Evolutionary conservation across 352 stramenopile genomes (phyloP), one percentile per base, ranked within the genome.

Genomic region (Elongisporangium undulatum): DNA sequence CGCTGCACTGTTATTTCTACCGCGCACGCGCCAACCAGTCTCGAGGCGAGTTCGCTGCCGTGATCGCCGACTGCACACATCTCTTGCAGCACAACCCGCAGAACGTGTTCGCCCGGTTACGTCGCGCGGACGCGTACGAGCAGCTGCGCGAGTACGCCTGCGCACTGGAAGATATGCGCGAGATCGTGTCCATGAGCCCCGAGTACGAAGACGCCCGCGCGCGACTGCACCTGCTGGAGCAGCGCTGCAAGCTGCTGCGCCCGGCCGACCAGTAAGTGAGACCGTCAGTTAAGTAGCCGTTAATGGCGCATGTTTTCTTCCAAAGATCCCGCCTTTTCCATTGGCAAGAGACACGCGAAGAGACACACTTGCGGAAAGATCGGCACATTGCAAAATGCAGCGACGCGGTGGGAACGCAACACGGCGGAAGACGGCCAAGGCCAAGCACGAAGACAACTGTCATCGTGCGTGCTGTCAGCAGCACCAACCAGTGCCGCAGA

Each of bases 1-100:
- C 75, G 13, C 75, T 82, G 55, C 76, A 86, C 56, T 84, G 76
- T 51, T 84, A 78, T 53, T 70, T 84, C 58, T 86, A 86, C 53
- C 71, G 76, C 10, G 76, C 76, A 38, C 74, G 76, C 21, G 76
- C 76, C 15, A 73, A 84, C 57, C 74, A 84, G 55, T 79, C 67
- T 4, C 72, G 76, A 10, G 76, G 76, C 5, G 76, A 83, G 56
- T 84, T 86, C 55, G 38, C 61, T 0, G 76, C 76, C 17, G 76
- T 84, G 24, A 72, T 86, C 29, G 71, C 67, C 34, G 76, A 86
- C 56, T 86, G 76, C 53, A 78, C 74, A 41, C 77, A 86, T 54
- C 66, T 86, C 9, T 34, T 86, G 39, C 66, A 74, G 6, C 69
- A 73, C 51, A 74, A 74, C 51, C 74, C 74, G 7, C 69, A 71